These are phyloP conservation scores for Pezizomycotina sp. DNA, from an alignment of 2,329 filamentous ascomycete species.

Conservation along the genomic window DNA sequence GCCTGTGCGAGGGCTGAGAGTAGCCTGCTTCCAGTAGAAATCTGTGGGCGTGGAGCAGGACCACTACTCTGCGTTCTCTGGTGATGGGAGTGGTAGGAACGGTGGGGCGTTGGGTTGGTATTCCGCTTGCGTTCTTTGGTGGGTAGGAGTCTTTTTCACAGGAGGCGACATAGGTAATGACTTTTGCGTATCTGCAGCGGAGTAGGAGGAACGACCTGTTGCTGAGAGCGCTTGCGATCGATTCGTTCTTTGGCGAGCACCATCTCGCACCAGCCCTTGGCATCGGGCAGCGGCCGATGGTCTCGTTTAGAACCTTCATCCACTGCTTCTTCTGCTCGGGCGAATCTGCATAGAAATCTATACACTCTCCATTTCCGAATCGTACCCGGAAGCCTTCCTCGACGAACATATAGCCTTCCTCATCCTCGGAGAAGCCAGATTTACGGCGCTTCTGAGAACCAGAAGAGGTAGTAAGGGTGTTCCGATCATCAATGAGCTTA, in stretches of 20 bases:
- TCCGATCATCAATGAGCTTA: constrained; percentile 84
- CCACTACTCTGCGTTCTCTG: too few relatives aligned
- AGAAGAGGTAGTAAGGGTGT: constrained; percentile 59
- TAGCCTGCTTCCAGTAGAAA: too few relatives aligned
- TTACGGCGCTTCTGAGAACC: constrained; percentile 67
- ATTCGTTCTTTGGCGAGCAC: constrained; percentile 36
- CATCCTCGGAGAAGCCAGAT: constrained; percentile 91
- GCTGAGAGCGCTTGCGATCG: too few relatives aligned
- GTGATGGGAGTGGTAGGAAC: too few relatives aligned
- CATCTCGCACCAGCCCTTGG: constrained; percentile 45
- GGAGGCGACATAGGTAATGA: too few relatives aligned
- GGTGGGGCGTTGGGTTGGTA: too few relatives aligned
- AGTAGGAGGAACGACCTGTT: too few relatives aligned
- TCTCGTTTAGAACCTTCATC: constrained; percentile 75
- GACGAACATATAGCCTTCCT: constrained; percentile 99
- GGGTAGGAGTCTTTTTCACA: too few relatives aligned
- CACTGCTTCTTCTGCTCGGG: constrained; percentile 77
- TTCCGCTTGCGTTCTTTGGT: too few relatives aligned
- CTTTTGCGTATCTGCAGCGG: too few relatives aligned
- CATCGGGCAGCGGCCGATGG: constrained; percentile 41
- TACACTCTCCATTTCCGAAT: constrained; percentile 94
- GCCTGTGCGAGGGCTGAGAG: too few relatives aligned
- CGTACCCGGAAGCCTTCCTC: constrained; percentile 98
- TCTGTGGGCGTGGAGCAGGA: too few relatives aligned
- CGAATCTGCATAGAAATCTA: constrained; percentile 94